A percentile compares a stretch with the other conserved stretches of the same genome.
phyloP scores from a whole-genome alignment of 2,329 filamentous ascomycete species.

The Alternaria sp. region DNA sequence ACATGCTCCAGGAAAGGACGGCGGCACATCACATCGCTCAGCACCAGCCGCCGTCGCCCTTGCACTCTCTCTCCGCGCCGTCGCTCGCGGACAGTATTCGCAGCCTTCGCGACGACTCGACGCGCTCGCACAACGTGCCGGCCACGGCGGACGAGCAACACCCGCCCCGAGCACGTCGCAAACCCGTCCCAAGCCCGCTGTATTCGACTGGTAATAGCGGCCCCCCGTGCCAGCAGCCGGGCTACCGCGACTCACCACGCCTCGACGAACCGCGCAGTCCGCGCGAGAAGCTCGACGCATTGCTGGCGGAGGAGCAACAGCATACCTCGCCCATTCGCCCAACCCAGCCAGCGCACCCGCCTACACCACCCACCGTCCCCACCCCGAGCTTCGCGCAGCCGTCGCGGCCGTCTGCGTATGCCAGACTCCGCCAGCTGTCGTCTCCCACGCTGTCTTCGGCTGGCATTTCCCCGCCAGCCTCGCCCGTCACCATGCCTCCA shows the following conservation, averaged over 20 bases:
- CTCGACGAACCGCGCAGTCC: conserved; percentile 47
- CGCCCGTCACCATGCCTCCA: conserved; percentile 46
- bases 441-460: conserved; percentile 41
- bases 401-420: conserved; percentile 38
- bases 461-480: conserved; percentile 42
- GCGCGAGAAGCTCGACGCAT: conserved; percentile 47
- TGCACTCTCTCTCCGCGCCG: conserved; percentile 16
- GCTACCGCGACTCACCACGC: conserved; percentile 42
- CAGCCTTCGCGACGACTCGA: conserved; percentile 36
- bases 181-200: conserved; percentile 37
- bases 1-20: conserved; percentile 34
- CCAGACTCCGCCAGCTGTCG: conserved; percentile 44
- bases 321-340: conserved; percentile 23
- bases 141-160: conserved; percentile 26
- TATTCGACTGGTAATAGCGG: conserved; percentile 21
- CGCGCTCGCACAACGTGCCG: conserved; percentile 27
- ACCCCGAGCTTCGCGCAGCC: conserved; percentile 23
- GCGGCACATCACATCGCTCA: conserved; percentile 11
- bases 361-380: conserved; percentile 13
- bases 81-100: conserved; percentile 42
- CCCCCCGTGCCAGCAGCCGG: conserved; percentile 17
- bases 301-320: conserved; percentile 43
- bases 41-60: conserved; percentile 16
- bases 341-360: conserved; percentile 15
- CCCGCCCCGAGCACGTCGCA: conserved; percentile 22